Evolutionary conservation across 768 basidiomycete species (phyloP).

Genomic region (Trametes maxima): DNA sequence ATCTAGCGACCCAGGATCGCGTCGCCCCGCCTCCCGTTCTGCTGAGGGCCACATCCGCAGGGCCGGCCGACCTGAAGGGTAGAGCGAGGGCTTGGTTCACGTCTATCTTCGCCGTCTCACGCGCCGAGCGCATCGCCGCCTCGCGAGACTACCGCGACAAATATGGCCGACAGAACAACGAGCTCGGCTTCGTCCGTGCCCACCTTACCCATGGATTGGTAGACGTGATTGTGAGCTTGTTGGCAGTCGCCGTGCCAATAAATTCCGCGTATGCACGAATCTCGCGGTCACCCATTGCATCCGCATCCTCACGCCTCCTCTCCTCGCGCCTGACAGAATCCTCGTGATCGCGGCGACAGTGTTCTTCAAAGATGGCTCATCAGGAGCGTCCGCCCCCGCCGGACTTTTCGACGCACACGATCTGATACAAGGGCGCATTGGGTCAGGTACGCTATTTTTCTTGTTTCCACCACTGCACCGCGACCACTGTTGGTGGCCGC

Average conservation of each 20-base stretch:
- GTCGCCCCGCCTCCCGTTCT: slow-evolving; percentile 35
- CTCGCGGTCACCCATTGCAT: neutral
- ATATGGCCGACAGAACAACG: slow-evolving; percentile 37
- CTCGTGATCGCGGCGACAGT: slow-evolving; percentile 81
- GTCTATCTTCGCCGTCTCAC: slow-evolving; percentile 28
- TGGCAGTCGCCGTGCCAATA: slow-evolving; percentile 73
- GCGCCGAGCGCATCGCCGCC: slow-evolving; percentile 28
- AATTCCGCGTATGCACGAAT: slow-evolving; percentile 29
- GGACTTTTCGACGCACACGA: slow-evolving; percentile 84
- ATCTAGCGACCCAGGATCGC: slow-evolving; percentile 81
- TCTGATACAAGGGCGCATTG: slow-evolving; percentile 65
- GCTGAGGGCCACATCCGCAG: slow-evolving; percentile 21
- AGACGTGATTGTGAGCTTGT: slow-evolving; percentile 60
- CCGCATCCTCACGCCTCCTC: neutral
- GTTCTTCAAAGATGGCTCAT: slow-evolving; percentile 57
- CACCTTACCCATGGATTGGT: slow-evolving; percentile 45
- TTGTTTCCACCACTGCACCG: neutral
- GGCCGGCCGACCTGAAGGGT: neutral
- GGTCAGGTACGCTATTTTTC: slow-evolving; percentile 51
- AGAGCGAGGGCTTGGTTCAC: slow-evolving; percentile 20
- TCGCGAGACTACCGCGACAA: slow-evolving; percentile 37
- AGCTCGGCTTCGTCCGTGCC: slow-evolving; percentile 38
- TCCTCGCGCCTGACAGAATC: slow-evolving; percentile 54
- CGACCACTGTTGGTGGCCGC: neutral
- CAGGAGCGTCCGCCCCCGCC: slow-evolving; percentile 49